Evolutionary conservation across 2,329 filamentous ascomycete species (phyloP).

Genomic region (Xylaria sp.): DNA sequence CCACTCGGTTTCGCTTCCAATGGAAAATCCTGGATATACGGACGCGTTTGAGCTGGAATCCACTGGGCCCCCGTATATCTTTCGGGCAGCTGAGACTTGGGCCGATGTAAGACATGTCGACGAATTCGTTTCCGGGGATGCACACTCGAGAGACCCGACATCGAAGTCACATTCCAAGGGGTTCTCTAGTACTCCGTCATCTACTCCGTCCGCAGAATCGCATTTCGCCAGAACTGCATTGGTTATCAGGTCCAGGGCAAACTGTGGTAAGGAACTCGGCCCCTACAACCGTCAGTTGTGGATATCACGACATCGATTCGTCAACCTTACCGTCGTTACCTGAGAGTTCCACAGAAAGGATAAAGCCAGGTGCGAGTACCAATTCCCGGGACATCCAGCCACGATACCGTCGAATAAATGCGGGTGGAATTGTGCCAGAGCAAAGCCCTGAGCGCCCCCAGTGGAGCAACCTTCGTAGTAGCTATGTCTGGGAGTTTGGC

Average conservation of each 20-base stretch:
- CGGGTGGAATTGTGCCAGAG: constrained; percentile 44
- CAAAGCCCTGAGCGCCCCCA: constrained; percentile 46
- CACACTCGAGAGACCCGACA: constrained; percentile 37
- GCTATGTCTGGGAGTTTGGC: constrained; percentile 32
- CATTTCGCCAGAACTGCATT: constrained; percentile 41
- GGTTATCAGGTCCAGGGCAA: constrained; percentile 37
- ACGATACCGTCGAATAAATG: constrained; percentile 47
- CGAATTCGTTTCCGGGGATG: constrained; percentile 10
- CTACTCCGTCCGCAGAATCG: constrained; percentile 43
- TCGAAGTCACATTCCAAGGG: constrained; percentile 42
- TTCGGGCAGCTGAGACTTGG: constrained; percentile 37
- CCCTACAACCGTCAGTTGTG: constrained; percentile 9
- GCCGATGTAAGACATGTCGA: constrained; percentile 35
- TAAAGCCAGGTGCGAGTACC: constrained; percentile 35
- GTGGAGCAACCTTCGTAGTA: constrained; percentile 47
- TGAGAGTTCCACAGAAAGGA: constrained; percentile 29
- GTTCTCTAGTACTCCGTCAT: constrained; percentile 43
- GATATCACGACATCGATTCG: not conserved
- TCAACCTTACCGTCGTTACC: constrained; percentile 16
- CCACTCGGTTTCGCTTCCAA: constrained; percentile 45
- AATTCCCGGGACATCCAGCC: constrained; percentile 44
- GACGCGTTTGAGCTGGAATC: constrained; percentile 8
- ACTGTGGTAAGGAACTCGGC: constrained; percentile 26
- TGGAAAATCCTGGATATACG: constrained; percentile 44
- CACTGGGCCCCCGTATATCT: constrained; percentile 34